Conservation (phyloP, 306 rosid species). For the Prunus padus region DNA sequence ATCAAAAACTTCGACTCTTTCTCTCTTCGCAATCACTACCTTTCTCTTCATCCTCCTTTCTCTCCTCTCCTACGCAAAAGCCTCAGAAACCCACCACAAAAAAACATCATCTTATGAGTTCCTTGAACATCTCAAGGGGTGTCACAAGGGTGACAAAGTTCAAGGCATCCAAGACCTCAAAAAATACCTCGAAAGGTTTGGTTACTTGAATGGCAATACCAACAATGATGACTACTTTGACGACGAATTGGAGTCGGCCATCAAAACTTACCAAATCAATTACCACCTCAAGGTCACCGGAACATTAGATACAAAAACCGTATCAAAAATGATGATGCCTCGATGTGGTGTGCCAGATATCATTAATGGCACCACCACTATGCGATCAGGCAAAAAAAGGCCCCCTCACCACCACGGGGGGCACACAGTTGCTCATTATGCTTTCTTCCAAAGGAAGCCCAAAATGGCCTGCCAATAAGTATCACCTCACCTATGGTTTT, state of each 20-base stretch:
- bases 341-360: too few relatives aligned
- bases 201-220: too few relatives aligned
- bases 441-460: slow-evolving; percentile 7
- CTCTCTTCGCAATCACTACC: not conserved
- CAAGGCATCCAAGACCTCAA: slow-evolving; percentile 21
- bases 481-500: slow-evolving; percentile 20
- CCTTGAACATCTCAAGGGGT: slow-evolving; percentile 33
- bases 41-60: not conserved
- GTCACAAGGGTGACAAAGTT: slow-evolving; percentile 34
- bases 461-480: slow-evolving; percentile 29
- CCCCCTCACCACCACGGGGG: too few relatives aligned
- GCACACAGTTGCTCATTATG: not conserved
- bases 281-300: too few relatives aligned
- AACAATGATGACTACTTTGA: too few relatives aligned
- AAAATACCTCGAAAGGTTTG: too few relatives aligned
- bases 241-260: too few relatives aligned
- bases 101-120: slow-evolving; percentile 24
- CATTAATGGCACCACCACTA: too few relatives aligned
- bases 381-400: too few relatives aligned
- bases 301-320: too few relatives aligned
- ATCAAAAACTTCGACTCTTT: not conserved
- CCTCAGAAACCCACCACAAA: slow-evolving; percentile 4
- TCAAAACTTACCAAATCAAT: too few relatives aligned
- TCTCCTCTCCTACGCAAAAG: not conserved
- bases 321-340: too few relatives aligned